Evolutionary conservation across 768 basidiomycete species (phyloP).

Genomic region (Tylopilus intermedius): DNA sequence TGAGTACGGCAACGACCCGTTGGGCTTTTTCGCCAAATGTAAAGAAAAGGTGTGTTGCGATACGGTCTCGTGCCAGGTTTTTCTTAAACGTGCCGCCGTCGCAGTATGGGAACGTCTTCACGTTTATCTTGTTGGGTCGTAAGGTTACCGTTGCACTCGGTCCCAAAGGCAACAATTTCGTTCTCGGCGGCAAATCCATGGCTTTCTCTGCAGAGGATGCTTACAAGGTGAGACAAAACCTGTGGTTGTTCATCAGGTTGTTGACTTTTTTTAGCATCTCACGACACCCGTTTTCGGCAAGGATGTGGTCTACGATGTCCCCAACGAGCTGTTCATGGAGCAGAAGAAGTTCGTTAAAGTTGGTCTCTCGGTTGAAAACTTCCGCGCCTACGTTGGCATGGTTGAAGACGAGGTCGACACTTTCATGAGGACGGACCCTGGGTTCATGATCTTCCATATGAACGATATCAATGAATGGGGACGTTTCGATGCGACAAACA

Average conservation of each 20-base stretch:
- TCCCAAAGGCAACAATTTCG: conserved; percentile 87
- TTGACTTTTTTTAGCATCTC: conserved; percentile 52
- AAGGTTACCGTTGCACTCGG: conserved; percentile 88
- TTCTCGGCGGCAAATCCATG: conserved; percentile 89
- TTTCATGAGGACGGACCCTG: conserved; percentile 61
- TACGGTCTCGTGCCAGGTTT: neutral
- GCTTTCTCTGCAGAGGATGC: conserved; percentile 95
- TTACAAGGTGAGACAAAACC: conserved; percentile 61
- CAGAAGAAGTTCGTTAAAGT: conserved; percentile 99
- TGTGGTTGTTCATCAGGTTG: neutral
- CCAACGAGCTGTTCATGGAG: conserved; percentile 96
- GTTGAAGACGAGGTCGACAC: conserved; percentile 71
- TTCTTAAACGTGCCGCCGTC: neutral
- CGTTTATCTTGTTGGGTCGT: conserved; percentile 86
- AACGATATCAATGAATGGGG: conserved; percentile 76
- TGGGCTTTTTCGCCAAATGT: conserved; percentile 79
- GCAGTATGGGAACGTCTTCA: conserved; percentile 96
- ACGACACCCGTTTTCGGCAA: conserved; percentile 96
- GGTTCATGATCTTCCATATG: conserved; percentile 58
- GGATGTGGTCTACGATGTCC: conserved; percentile 95
- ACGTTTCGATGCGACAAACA: conserved; percentile 64
- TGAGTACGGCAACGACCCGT: conserved; percentile 86
- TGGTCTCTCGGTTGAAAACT: conserved; percentile 87
- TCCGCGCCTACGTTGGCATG: conserved; percentile 79
- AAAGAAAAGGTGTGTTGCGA: conserved; percentile 64